These are phyloP conservation scores for Metschnikowia bowlesiae DNA, from an alignment of 805 yeast species.

Conservation along the genomic window DNA sequence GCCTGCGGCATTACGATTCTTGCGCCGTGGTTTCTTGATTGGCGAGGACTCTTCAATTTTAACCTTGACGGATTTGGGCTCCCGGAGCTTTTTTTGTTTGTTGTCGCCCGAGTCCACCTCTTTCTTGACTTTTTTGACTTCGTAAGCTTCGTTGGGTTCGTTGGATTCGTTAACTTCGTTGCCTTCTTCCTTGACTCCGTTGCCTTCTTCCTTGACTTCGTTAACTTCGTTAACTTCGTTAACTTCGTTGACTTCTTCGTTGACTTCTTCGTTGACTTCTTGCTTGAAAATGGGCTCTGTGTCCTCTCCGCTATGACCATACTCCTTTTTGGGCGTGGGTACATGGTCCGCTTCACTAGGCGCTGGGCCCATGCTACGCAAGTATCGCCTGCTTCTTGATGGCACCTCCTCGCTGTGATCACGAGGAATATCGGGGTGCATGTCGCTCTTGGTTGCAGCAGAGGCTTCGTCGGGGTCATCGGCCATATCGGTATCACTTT, in stretches of 20 bases:
- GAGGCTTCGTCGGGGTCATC: not conserved
- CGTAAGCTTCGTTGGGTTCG: not conserved
- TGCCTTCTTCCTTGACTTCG: not conserved
- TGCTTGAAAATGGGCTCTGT: not conserved
- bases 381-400: not conserved
- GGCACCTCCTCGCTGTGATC: not conserved
- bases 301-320: constrained; percentile 2
- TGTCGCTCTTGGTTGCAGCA: not conserved
- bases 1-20: not conserved
- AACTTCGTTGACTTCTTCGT: not conserved
- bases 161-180: not conserved
- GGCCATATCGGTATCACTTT: not conserved
- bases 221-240: not conserved
- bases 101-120: not conserved
- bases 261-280: not conserved
- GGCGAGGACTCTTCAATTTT: not conserved
- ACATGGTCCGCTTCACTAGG: not conserved
- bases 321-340: constrained; percentile 1
- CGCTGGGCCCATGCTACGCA: constrained; percentile 4
- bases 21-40: not conserved
- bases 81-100: not conserved
- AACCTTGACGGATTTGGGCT: not conserved
- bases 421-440: not conserved
- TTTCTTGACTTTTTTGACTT: not conserved
- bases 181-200: too few relatives aligned